Evolutionary conservation across 768 basidiomycete genomes (phyloP).

Genomic region (Amanita exitialis): DNA sequence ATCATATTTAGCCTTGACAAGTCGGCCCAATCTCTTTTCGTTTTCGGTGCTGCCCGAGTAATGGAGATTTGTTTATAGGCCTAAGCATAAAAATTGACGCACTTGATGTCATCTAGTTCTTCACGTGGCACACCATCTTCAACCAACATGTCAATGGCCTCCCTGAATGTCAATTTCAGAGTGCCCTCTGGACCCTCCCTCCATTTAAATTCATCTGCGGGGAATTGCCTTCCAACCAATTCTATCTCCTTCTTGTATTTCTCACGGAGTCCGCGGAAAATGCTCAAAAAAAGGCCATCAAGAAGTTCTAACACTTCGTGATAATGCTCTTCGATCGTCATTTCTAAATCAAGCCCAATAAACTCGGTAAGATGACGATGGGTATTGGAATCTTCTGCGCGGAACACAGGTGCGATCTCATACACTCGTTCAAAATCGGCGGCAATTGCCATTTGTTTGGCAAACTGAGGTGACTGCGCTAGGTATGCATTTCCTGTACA

Average conservation of each 20-base stretch:
- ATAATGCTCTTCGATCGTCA: constrained; percentile 98
- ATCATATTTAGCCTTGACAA: constrained; percentile 89
- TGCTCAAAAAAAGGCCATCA: constrained; percentile 74
- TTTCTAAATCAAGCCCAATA: constrained; percentile 97
- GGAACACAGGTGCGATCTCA: constrained; percentile 95
- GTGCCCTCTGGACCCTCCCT: constrained; percentile 86
- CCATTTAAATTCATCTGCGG: constrained; percentile 94
- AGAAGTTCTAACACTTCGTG: constrained; percentile 94
- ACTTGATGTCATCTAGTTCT: constrained; percentile 86
- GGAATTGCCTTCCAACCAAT: constrained; percentile 76
- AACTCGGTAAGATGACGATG: constrained; percentile 98
- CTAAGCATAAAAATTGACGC: constrained; percentile 15
- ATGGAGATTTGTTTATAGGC: constrained; percentile 8
- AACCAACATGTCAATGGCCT: constrained; percentile 81
- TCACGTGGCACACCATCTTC: constrained; percentile 79
- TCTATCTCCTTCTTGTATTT: constrained; percentile 78
- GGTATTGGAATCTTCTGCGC: constrained; percentile 95
- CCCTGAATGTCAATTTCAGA: constrained; percentile 71
- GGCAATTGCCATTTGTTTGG: constrained; percentile 99
- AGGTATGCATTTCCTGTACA: constrained; percentile 74
- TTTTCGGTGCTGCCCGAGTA: constrained; percentile 68
- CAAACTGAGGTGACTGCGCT: constrained; percentile 94
- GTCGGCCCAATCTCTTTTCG: constrained; percentile 84
- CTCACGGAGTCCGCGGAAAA: constrained; percentile 78
- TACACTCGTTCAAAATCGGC: constrained; percentile 98